phyloP scores from a whole-genome alignment of 75 land plant species.

The Larix kaempferi region DNA sequence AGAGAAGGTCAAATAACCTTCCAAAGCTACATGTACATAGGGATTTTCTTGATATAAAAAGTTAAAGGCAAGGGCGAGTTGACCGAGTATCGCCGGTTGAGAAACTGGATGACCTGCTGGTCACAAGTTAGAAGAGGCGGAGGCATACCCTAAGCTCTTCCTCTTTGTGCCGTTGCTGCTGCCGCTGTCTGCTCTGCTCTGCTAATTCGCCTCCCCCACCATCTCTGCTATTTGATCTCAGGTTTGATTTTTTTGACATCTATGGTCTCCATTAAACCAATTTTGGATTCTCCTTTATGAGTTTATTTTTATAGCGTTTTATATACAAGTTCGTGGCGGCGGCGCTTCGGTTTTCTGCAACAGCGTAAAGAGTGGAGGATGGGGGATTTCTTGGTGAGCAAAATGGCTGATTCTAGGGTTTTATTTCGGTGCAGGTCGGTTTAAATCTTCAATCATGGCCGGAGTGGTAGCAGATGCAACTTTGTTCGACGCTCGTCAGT shows the following conservation, averaged over 20 bases:
- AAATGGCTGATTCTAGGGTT: neutral
- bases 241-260: neutral
- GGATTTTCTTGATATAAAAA: neutral
- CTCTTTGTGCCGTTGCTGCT: conserved; percentile 6
- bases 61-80: neutral
- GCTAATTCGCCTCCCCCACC: too few species aligned
- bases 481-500: conserved; percentile 52
- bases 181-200: neutral
- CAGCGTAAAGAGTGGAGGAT: neutral
- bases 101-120: neutral
- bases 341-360: neutral
- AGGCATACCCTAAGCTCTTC: neutral
- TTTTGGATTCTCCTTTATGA: neutral
- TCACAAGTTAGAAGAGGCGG: neutral
- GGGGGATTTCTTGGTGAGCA: neutral
- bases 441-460: conserved; percentile 31
- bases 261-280: neutral
- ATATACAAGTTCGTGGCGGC: too few species aligned
- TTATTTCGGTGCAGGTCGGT: neutral
- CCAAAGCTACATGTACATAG: too few species aligned
- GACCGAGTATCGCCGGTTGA: neutral
- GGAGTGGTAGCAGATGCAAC: conserved; percentile 40
- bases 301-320: neutral
- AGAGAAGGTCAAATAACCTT: too few species aligned
- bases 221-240: neutral